Evolutionary conservation across 202 grass and related monocot genomes (phyloP).

Genomic region (Schoenoplectus tabernaemontani): DNA sequence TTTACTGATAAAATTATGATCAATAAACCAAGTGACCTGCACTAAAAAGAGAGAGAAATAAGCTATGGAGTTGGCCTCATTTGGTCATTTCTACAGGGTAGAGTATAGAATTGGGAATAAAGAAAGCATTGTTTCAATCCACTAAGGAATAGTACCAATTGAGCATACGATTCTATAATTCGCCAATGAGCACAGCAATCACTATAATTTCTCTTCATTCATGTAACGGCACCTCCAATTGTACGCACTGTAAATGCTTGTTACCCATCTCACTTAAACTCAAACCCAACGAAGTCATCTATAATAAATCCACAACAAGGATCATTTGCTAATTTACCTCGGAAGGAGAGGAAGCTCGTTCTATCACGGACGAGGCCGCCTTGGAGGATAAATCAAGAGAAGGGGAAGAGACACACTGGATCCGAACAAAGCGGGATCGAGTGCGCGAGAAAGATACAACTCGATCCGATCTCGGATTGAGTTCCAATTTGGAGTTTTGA

Average conservation of each 20-base stretch:
- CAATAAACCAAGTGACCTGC: neutral
- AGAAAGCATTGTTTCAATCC: neutral
- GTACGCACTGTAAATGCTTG: neutral
- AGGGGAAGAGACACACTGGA: conserved; percentile 61
- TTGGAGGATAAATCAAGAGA: conserved; percentile 14
- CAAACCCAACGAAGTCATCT: neutral
- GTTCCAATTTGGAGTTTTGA: too few species aligned
- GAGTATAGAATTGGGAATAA: neutral
- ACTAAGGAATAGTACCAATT: neutral
- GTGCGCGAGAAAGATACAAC: neutral
- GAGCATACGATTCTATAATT: neutral
- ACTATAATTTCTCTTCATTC: neutral
- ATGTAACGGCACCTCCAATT: neutral
- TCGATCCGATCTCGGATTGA: conserved; percentile 5
- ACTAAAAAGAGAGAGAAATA: neutral
- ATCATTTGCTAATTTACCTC: conserved; percentile 35
- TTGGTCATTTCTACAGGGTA: neutral
- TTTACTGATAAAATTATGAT: neutral
- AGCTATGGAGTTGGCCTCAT: neutral
- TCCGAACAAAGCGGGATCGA: conserved; percentile 26
- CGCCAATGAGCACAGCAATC: neutral
- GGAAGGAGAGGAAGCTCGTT: conserved; percentile 32
- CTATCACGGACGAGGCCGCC: conserved; percentile 13
- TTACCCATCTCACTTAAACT: neutral
- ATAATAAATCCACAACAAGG: neutral